Evolutionary conservation across 208 protist genomes (phyloP).

Genomic region (Paratrypanosoma confusum): DNA sequence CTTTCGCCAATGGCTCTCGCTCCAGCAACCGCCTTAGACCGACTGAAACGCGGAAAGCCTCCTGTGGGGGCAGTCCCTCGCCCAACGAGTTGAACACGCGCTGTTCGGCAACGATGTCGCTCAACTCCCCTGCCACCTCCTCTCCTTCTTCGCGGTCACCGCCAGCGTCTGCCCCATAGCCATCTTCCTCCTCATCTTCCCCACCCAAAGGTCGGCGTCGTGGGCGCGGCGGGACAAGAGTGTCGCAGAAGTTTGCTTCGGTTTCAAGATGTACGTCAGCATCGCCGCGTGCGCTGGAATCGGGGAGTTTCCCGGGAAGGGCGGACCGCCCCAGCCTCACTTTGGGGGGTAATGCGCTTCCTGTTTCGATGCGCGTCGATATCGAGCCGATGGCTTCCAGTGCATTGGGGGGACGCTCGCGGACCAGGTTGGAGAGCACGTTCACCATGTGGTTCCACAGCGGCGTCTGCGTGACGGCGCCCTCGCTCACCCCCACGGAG

Average conservation of each 20-base stretch:
- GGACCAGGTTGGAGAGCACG: conserved; percentile 60
- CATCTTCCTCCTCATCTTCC: conserved; percentile 63
- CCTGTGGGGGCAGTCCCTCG: conserved; percentile 59
- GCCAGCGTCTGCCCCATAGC: conserved; percentile 14
- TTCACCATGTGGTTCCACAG: conserved; percentile 81
- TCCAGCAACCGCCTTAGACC: conserved; percentile 79
- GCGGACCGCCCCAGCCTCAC: conserved; percentile 35
- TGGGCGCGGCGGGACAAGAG: conserved; percentile 58
- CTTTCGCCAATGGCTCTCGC: conserved; percentile 63
- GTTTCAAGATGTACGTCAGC: conserved; percentile 52
- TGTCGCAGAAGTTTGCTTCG: conserved; percentile 60
- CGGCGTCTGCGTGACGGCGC: conserved; percentile 54
- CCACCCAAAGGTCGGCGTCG: conserved; percentile 36
- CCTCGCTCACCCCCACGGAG: conserved; percentile 39
- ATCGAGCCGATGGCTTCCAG: conserved; percentile 57
- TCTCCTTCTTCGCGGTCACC: no score
- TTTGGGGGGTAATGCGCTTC: conserved; percentile 50
- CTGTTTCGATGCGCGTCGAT: conserved; percentile 59
- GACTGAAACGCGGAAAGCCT: conserved; percentile 75
- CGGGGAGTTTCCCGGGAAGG: conserved; percentile 39
- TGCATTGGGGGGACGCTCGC: conserved; percentile 50
- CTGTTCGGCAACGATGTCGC: conserved; percentile 79
- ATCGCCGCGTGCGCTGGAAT: conserved; percentile 43
- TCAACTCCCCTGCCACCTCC: conserved; percentile 48
- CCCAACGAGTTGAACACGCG: conserved; percentile 71